Percentiles rank a stretch among this genome's conserved stretches.
Evolutionary conservation across 805 yeast species (phyloP).

Genomic region (Metschnikowia orientalis): DNA sequence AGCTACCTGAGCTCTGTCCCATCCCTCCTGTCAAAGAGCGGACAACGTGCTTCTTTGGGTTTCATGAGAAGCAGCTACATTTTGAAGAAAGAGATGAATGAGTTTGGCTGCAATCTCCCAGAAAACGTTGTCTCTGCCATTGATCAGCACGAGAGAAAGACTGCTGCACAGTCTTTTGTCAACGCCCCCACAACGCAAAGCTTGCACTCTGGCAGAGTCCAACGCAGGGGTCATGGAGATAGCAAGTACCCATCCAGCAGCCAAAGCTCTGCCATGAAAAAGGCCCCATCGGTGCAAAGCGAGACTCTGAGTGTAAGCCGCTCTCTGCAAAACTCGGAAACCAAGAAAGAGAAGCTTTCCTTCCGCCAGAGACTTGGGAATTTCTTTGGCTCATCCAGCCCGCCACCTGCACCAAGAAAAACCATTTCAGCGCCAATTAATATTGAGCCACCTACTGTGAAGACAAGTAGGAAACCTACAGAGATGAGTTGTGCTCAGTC

Average conservation of each 20-base stretch:
- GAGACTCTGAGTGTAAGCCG: neutral
- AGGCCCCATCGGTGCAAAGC: constrained; percentile 2
- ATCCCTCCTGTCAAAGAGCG: constrained; percentile 10
- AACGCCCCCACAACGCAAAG: constrained; percentile 3
- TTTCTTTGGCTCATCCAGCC: constrained; percentile 9
- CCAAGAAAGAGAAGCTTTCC: constrained; percentile 5
- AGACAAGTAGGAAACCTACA: too few relatives aligned
- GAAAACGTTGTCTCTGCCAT: constrained; percentile 23
- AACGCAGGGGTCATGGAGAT: too few relatives aligned
- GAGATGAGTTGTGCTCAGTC: too few relatives aligned
- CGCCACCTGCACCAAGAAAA: constrained; percentile 1
- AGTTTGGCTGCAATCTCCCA: constrained; percentile 28
- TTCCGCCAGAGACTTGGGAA: constrained; percentile 13
- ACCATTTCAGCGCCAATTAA: constrained; percentile 10
- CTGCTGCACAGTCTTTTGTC: neutral
- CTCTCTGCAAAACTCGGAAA: neutral
- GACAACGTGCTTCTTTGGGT: constrained; percentile 35
- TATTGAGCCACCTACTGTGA: too few relatives aligned
- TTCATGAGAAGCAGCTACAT: constrained; percentile 42
- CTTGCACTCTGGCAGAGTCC: constrained; percentile 3
- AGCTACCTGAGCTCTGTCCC: constrained; percentile 15
- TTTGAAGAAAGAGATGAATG: constrained; percentile 38
- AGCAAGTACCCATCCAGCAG: too few relatives aligned
- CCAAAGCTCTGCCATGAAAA: too few relatives aligned
- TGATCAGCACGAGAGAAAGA: constrained; percentile 2